Evolutionary conservation across 192 early-diverging fungal species (phyloP).

Genomic region (Glomus cerebriforme): DNA sequence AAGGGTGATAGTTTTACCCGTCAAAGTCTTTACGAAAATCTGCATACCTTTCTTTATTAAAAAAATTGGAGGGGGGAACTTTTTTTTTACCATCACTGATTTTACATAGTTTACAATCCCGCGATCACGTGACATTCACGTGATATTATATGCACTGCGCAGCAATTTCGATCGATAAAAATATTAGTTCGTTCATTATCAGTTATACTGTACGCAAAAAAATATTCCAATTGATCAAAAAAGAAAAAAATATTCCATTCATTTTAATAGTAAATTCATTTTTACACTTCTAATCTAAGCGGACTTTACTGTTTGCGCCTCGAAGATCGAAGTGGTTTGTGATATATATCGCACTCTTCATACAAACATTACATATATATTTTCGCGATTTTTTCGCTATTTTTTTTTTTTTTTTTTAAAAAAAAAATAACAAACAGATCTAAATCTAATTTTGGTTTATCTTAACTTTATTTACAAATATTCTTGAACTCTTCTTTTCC

Average conservation of each 20-base stretch:
- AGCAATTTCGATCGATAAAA: too few species aligned
- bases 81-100: not conserved
- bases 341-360: not conserved
- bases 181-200: too few species aligned
- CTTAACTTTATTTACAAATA: too few species aligned
- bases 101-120: not conserved
- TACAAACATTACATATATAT: not conserved
- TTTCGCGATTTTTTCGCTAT: not conserved
- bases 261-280: not conserved
- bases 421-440: not conserved
- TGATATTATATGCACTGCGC: too few species aligned
- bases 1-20: slow-evolving; percentile 96
- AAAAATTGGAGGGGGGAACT: not conserved
- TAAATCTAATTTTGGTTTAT: not conserved
- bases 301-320: not conserved
- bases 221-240: not conserved
- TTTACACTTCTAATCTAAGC: not conserved
- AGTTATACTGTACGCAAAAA: not conserved
- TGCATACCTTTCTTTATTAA: slow-evolving; percentile 46
- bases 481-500: too few species aligned
- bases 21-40: slow-evolving; percentile 82
- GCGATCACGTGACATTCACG: not conserved
- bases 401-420: too few species aligned
- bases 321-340: not conserved
- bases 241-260: not conserved